A percentile compares a stretch with the other conserved stretches of the same genome.
Evolutionary conservation across 805 yeast species (phyloP).

Genomic region (Ogataea glucozyma): DNA sequence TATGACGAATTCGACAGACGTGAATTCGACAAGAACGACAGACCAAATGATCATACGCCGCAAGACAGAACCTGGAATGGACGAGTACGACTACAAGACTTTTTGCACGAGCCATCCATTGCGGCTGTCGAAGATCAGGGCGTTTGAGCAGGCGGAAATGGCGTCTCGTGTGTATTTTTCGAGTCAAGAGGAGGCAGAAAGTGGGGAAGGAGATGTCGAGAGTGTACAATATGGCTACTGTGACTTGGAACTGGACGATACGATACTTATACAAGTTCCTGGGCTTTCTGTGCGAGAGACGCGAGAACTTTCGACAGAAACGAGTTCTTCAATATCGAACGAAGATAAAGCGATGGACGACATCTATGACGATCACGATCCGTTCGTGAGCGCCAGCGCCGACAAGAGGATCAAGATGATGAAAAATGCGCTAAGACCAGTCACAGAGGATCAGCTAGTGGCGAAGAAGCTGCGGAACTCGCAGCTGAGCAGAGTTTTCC

Average conservation of each 20-base stretch:
- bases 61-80: constrained; percentile 28
- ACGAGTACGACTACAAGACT: constrained; percentile 38
- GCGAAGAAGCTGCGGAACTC: constrained; percentile 26
- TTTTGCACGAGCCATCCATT: constrained; percentile 37
- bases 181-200: constrained; percentile 24
- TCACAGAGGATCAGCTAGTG: constrained; percentile 27
- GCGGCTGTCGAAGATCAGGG: constrained; percentile 36
- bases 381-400: too few relatives aligned
- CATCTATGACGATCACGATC: constrained; percentile 16
- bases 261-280: constrained; percentile 16
- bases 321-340: too few relatives aligned
- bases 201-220: constrained; percentile 4
- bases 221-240: not conserved
- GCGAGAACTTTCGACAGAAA: constrained; percentile 8
- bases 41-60: constrained; percentile 29
- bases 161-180: constrained; percentile 34
- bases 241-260: not conserved
- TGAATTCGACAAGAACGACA: constrained; percentile 20
- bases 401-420: constrained; percentile 29
- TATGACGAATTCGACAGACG: constrained; percentile 21
- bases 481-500: constrained; percentile 30
- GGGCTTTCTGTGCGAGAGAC: constrained; percentile 17
- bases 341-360: constrained; percentile 13
- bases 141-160: constrained; percentile 40
- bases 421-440: constrained; percentile 31